phyloP scores from a whole-genome alignment of 2,329 filamentous ascomycete species.

The Pseudogymnoascus sp. region DNA sequence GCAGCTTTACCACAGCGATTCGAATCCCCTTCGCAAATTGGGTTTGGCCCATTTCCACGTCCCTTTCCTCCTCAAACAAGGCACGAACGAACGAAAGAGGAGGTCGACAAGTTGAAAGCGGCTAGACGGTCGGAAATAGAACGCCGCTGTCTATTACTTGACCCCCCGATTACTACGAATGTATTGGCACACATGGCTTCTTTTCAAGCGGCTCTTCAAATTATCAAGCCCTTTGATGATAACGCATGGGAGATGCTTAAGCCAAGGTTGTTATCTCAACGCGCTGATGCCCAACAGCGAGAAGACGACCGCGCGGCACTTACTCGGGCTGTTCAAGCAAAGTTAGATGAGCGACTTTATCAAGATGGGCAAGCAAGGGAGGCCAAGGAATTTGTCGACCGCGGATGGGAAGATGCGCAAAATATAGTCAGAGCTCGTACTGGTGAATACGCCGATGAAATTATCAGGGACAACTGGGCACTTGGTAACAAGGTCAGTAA shows the following conservation, averaged over 20 bases:
- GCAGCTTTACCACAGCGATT: slow-evolving; percentile 18
- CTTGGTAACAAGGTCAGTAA: slow-evolving; percentile 54
- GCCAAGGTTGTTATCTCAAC: slow-evolving; percentile 58
- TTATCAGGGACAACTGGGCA: slow-evolving; percentile 58
- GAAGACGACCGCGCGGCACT: slow-evolving; percentile 35
- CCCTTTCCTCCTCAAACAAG: slow-evolving; percentile 19
- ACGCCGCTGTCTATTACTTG: slow-evolving; percentile 54
- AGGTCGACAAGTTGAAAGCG: slow-evolving; percentile 56
- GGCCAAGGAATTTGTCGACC: slow-evolving; percentile 52
- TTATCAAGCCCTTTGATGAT: slow-evolving; percentile 59
- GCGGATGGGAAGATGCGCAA: slow-evolving; percentile 65
- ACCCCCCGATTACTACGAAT: slow-evolving; percentile 55
- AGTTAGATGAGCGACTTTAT: slow-evolving; percentile 22
- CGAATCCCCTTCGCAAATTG: slow-evolving; percentile 25
- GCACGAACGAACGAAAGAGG: slow-evolving; percentile 49
- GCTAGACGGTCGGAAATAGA: slow-evolving; percentile 63
- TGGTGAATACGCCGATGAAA: slow-evolving; percentile 59
- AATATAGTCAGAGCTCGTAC: slow-evolving; percentile 58
- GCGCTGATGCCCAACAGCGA: slow-evolving; percentile 53
- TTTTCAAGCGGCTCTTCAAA: slow-evolving; percentile 65
- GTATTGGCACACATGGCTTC: slow-evolving; percentile 63
- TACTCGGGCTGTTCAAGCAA: slow-evolving; percentile 31
- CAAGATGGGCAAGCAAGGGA: slow-evolving; percentile 34
- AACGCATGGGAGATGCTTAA: slow-evolving; percentile 61
- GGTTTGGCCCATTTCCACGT: slow-evolving; percentile 21